Evolutionary conservation across 768 basidiomycete species (phyloP), one percentile per base, ranked within the genome.

Genomic region (Mycena venus): DNA sequence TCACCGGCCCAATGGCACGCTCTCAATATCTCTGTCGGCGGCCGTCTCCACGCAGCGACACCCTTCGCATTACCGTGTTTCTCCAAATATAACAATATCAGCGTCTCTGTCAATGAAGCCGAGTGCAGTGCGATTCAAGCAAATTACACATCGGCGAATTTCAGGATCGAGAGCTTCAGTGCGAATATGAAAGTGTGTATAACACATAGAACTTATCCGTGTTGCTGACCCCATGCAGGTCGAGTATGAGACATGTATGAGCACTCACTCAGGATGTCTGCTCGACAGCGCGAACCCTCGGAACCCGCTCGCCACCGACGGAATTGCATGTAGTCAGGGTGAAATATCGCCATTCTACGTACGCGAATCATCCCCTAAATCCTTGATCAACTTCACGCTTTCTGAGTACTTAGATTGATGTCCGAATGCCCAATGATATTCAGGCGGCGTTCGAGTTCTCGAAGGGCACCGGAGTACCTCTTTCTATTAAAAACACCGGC

Each of bases 401-500:
- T 2, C n/a, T 25, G 40, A n/a, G 66, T 10, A 58, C 31, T 1
- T 42, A 82, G 81, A 74, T 82, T 19, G 79, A 80, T 27, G 76
- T 82, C 25, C 36, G 51, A 10, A 44, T 12, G 4, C 55, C 78
- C 19, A 19, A 23, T 23, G 82, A 81, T 61, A 70, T 82, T 14
- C 72, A 78, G 15, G 60, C 70, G 1, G 80, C 82, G 4, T 80
- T 79, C 44, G 34, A n/a, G 11, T 80, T 81, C 69, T 68, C 80
- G 14, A 49, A 63, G 10, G 1, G 27, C 5, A 81, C 79, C 11
- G 44, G 66, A 11, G 74, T 77, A 2, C 78, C 75, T 9, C 66
- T 82, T 2, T 79, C 77, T 1, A 80, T 82, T 65, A 82, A 82
- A 47, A 82, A 82, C 58, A 79, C 80, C 0, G 81, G 81, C 10